Conservation (phyloP, 352 stramenopile species). For the Phytopythium ostracodes region DNA sequence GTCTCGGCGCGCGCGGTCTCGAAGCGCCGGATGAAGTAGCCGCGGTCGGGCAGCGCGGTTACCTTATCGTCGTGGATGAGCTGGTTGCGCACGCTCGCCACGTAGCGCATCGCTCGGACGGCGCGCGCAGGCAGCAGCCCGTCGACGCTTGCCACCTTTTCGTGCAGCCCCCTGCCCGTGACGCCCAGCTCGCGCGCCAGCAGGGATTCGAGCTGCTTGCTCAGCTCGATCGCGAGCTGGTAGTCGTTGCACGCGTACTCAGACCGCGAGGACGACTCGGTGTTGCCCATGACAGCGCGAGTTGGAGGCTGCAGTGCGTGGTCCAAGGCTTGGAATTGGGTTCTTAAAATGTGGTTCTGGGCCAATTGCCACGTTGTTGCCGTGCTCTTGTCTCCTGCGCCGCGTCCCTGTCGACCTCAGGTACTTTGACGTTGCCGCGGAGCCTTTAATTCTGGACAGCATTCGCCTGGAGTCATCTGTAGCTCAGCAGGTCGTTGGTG, state of each 20-base stretch:
- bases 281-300: too few relatives aligned
- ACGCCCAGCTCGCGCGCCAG: not conserved
- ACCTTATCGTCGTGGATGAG: conserved; percentile 78
- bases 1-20: conserved; percentile 46
- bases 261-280: not conserved
- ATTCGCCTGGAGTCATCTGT: too few relatives aligned
- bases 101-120: conserved; percentile 60
- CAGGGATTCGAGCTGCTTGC: not conserved
- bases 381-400: too few relatives aligned
- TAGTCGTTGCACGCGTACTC: not conserved
- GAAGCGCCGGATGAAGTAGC: conserved; percentile 60
- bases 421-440: too few relatives aligned
- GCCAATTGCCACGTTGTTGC: too few relatives aligned
- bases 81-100: conserved; percentile 76
- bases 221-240: not conserved
- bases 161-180: conserved; percentile 59
- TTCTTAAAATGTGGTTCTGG: too few relatives aligned
- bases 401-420: too few relatives aligned
- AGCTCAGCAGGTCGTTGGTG: too few relatives aligned
- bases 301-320: too few relatives aligned
- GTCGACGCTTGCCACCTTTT: conserved; percentile 57
- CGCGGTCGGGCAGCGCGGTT: conserved; percentile 46
- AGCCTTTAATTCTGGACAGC: too few relatives aligned
- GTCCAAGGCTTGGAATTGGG: too few relatives aligned
- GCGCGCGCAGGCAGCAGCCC: conserved; percentile 35